Conservation (phyloP, 1,139 yeast genomes). For the Zygosaccharomyces sapae region DNA sequence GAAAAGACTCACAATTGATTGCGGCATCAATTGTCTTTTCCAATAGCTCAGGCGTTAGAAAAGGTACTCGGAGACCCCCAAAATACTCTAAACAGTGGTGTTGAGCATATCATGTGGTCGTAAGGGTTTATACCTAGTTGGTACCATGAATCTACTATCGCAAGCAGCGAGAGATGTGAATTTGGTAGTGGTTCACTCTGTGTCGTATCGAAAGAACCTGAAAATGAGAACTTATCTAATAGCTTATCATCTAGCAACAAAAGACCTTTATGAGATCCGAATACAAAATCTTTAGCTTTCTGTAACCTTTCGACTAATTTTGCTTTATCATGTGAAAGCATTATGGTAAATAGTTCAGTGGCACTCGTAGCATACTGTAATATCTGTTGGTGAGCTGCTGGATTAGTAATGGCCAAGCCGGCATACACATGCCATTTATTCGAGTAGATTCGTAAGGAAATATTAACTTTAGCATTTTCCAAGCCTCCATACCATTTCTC, state of each 20-base stretch:
- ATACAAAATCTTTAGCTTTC: conserved; percentile 70
- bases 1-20: conserved; percentile 58
- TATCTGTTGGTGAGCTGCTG: conserved; percentile 88
- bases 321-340: conserved; percentile 64
- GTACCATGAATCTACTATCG: conserved; percentile 92
- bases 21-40: conserved; percentile 75
- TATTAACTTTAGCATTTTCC: conserved; percentile 92
- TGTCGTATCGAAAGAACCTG: conserved; percentile 25
- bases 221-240: conserved; percentile 72
- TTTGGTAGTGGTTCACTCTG: conserved; percentile 65
- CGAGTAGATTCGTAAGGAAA: conserved; percentile 81
- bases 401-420: conserved; percentile 92
- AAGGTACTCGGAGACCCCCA: conserved; percentile 89
- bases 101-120: conserved; percentile 94
- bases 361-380: conserved; percentile 83
- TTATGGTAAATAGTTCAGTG: conserved; percentile 75
- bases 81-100: conserved; percentile 87
- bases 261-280: conserved; percentile 48
- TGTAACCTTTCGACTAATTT: conserved; percentile 56
- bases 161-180: conserved; percentile 81
- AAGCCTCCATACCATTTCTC: conserved; percentile 85
- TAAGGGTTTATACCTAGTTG: conserved; percentile 82
- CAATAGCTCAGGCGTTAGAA: conserved; percentile 76
- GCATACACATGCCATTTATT: conserved; percentile 99
- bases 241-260: conserved; percentile 74